Evolutionary conservation across 2,329 filamentous ascomycete species (phyloP).

Genomic region (Didymosphaeria variabile): DNA sequence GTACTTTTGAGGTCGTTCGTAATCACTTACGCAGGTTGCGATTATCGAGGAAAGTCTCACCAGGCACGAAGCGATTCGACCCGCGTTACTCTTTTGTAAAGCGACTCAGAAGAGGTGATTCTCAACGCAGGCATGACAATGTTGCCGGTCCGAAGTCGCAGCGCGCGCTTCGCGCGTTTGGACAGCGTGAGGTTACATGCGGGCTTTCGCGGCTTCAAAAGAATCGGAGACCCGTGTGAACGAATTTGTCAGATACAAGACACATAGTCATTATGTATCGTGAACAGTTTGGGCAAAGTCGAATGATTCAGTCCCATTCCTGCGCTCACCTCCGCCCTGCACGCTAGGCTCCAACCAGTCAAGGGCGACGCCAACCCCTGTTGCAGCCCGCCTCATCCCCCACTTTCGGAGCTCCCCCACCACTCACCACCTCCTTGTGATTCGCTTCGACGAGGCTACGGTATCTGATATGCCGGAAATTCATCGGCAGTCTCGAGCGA

Average conservation of each 20-base stretch:
- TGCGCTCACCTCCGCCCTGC: conserved; percentile 4
- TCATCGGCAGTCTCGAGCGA: not conserved
- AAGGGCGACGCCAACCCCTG: not conserved
- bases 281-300: not conserved
- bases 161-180: not conserved
- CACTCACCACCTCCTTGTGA: not conserved
- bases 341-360: not conserved
- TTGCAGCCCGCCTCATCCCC: conserved; percentile 1
- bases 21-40: not conserved
- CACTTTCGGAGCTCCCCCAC: not conserved
- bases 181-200: conserved; percentile 1
- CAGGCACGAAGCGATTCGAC: not conserved
- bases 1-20: not conserved
- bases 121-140: not conserved
- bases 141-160: conserved; percentile 1
- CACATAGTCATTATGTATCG: conserved; percentile 4
- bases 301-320: not conserved
- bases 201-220: not conserved
- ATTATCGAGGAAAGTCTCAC: not conserved
- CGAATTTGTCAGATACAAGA: not conserved
- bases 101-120: not conserved
- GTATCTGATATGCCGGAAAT: conserved; percentile 2
- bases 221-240: not conserved
- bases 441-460: not conserved
- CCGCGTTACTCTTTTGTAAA: not conserved